These are phyloP conservation scores for Suhomyces xylopsoci DNA, from an alignment of 805 yeast genomes.

Conservation along the genomic window DNA sequence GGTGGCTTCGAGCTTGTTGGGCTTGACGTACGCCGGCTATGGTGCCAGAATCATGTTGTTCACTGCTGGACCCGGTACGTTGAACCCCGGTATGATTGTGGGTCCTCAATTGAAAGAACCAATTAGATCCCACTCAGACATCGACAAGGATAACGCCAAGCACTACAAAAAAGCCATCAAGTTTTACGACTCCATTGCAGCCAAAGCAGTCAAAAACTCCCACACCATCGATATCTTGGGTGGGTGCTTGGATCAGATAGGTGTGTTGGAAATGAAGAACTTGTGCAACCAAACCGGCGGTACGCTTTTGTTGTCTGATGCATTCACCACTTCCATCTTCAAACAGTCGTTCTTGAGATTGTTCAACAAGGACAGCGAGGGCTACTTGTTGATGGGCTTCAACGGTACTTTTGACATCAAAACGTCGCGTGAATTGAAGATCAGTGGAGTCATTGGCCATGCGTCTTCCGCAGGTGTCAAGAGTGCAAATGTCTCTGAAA, in stretches of 20 bases:
- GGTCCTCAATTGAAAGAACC: constrained; percentile 91
- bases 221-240: constrained; percentile 89
- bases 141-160: constrained; percentile 82
- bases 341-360: constrained; percentile 87
- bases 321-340: constrained; percentile 92
- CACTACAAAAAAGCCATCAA: constrained; percentile 84
- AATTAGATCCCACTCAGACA: constrained; percentile 94
- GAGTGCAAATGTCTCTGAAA: constrained; percentile 77
- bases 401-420: constrained; percentile 85
- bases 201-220: constrained; percentile 64
- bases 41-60: constrained; percentile 90
- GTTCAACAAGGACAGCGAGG: constrained; percentile 83
- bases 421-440: constrained; percentile 81
- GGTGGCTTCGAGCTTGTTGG: constrained; percentile 78
- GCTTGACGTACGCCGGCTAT: constrained; percentile 75
- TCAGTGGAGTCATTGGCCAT: constrained; percentile 92
- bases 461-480: constrained; percentile 72
- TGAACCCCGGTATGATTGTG: constrained; percentile 92
- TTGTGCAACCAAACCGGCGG: constrained; percentile 89
- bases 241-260: constrained; percentile 95
- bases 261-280: constrained; percentile 89
- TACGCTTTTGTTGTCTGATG: constrained; percentile 80
- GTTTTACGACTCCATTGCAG: constrained; percentile 72
- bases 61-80: constrained; percentile 93
- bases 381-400: constrained; percentile 84